Percentiles rank a stretch among this genome's conserved stretches.
Evolutionary conservation across 2,329 filamentous ascomycete species (phyloP).

Genomic region (Pseudogymnoascus sp.): DNA sequence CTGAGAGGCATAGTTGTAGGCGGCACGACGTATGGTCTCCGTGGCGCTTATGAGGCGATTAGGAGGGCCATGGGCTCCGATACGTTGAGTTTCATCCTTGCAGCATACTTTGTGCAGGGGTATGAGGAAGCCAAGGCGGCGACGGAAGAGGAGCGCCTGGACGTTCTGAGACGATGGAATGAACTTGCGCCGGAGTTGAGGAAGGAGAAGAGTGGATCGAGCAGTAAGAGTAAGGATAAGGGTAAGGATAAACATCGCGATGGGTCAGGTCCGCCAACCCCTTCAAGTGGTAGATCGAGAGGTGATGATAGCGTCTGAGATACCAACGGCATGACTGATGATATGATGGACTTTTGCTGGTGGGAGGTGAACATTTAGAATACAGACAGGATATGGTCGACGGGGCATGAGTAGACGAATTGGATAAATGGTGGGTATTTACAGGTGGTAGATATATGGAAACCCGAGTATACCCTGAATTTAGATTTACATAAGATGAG

Average conservation of each 20-base stretch:
- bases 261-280: not conserved
- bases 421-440: not conserved
- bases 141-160: conserved; percentile 21
- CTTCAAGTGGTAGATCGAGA: not conserved
- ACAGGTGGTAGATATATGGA: not conserved
- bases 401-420: not conserved
- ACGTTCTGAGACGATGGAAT: conserved; percentile 22
- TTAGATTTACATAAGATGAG: not conserved
- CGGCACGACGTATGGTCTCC: conserved; percentile 19
- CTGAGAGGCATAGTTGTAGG: conserved; percentile 13
- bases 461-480: not conserved
- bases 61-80: conserved; percentile 20
- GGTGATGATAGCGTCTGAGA: not conserved
- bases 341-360: not conserved
- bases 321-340: not conserved
- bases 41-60: conserved; percentile 22
- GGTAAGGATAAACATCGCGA: not conserved
- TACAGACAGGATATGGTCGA: not conserved
- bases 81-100: conserved; percentile 26
- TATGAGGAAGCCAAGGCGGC: conserved; percentile 22
- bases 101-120: conserved; percentile 22
- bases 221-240: conserved; percentile 12
- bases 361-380: not conserved
- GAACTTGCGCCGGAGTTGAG: conserved; percentile 18
- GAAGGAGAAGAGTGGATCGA: conserved; percentile 11